Percentiles rank a stretch among this genome's conserved stretches.
Evolutionary conservation across 257 asterid species (phyloP).

Genomic region (Lithospermum erythrorhizon): DNA sequence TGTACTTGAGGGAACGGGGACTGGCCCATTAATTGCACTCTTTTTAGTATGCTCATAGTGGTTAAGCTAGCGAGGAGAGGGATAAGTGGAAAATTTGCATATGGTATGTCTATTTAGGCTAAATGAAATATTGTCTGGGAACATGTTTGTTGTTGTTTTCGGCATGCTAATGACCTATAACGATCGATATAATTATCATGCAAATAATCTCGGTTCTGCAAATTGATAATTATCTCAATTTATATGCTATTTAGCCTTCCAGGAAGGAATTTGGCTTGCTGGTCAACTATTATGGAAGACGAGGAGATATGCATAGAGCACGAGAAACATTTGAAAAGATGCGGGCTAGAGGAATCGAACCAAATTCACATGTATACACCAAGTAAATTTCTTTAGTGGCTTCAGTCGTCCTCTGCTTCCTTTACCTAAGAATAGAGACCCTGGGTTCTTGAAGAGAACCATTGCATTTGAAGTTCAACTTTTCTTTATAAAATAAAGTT

Average conservation of each 20-base stretch:
- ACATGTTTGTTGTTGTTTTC: too few species aligned
- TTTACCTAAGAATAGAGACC: background rate
- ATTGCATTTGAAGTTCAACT: background rate
- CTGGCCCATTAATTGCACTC: background rate
- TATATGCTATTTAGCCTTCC: slow-evolving; percentile 65
- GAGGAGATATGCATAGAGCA: slow-evolving; percentile 98
- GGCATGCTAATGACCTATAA: too few species aligned
- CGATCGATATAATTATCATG: background rate
- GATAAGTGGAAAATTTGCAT: too few species aligned
- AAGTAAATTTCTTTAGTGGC: slow-evolving; percentile 39
- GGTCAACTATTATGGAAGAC: slow-evolving; percentile 88
- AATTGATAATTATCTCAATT: slow-evolving; percentile 4
- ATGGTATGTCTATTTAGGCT: too few species aligned
- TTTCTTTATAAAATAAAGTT: background rate
- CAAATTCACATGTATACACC: slow-evolving; percentile 82
- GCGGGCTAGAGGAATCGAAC: slow-evolving; percentile 94
- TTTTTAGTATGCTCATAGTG: too few species aligned
- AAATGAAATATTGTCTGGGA: too few species aligned
- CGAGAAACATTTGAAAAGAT: slow-evolving; percentile 90
- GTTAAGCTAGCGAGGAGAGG: too few species aligned
- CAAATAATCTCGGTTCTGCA: background rate
- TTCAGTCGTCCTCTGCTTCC: slow-evolving; percentile 8
- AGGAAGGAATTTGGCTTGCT: slow-evolving; percentile 88
- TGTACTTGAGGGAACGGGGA: background rate
- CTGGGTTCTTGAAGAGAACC: background rate